Evolutionary conservation across 139 green algal species (phyloP).

Genomic region (Micractinium sp.): DNA sequence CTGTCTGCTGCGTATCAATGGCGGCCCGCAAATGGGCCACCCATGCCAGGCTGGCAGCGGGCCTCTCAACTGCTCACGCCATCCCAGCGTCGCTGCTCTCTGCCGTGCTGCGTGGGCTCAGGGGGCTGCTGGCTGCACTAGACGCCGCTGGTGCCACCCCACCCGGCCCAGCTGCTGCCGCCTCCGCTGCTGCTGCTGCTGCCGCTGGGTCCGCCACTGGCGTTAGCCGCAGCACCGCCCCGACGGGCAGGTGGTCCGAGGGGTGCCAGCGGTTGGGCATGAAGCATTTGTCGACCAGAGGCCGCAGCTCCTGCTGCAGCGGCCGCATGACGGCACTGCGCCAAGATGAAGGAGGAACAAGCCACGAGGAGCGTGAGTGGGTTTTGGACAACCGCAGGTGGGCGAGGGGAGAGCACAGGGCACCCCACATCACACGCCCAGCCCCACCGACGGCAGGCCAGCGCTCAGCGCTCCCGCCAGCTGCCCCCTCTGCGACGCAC

Average conservation of each 20-base stretch:
- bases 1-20: too few relatives aligned
- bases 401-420: too few relatives aligned
- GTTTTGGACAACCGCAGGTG: too few relatives aligned
- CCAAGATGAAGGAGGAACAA: neutral
- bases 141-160: neutral
- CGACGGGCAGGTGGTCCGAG: conserved; percentile 64
- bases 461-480: too few relatives aligned
- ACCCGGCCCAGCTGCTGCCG: neutral
- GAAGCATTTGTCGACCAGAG: conserved; percentile 24
- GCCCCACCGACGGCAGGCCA: neutral
- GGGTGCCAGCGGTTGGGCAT: conserved; percentile 60
- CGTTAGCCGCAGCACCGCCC: conserved; percentile 42
- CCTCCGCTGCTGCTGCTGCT: neutral
- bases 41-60: neutral
- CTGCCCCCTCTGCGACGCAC: too few relatives aligned
- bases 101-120: too few relatives aligned
- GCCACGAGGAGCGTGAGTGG: too few relatives aligned
- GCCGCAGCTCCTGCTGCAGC: conserved; percentile 26
- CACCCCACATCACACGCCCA: neutral
- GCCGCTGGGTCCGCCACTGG: neutral
- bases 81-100: neutral
- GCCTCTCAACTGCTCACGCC: neutral
- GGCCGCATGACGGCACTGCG: conserved; percentile 37
- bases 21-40: too few relatives aligned
- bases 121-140: neutral